Evolutionary conservation across 192 early-diverging fungal species (phyloP), one percentile per base, ranked within the genome.

Genomic region (Backusella psychrophila): DNA sequence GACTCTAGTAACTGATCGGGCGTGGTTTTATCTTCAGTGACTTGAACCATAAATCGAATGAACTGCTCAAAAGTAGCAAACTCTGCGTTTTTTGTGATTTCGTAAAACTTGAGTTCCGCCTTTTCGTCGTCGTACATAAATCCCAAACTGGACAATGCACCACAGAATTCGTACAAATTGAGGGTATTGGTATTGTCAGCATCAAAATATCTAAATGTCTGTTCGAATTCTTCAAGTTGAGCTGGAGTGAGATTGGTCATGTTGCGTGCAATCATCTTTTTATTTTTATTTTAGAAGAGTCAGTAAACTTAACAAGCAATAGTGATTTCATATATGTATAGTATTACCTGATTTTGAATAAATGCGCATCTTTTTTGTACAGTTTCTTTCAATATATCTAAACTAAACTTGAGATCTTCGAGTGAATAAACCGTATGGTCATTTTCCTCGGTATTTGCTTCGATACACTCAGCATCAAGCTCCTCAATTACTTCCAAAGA

Each of bases 171-270:
- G 49, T 85, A 82, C 15, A 85, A 82, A 41, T 84, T 86, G 17
- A 98, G 84, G 26, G 90, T 91, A 76, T 98, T 98, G 74, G 87
- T 87, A 65, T 88, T 83, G 82, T 97, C 95, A 66, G 87, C 94
- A 83, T 97, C 96, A 91, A 97, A 97, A 84, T 94, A 89, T 36
- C 93, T 87, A 89, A 98, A 98, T 0, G 95, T 94, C 73, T 90
- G 83, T 77, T 95, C 93, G 75, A 95, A 97, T 82, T 97, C 94
- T 78, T 98, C 97, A 23, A 98, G 80, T 75, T 97, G 97, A 31
- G 89, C 90, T 1, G 97, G 94, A 21, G 96, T 97, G 81, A 98
- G 84, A 75, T 97, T 97, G 72, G 95, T 95, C 89, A 94, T 93
- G 73, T 91, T 93, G 63, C 97, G 89, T 42, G 95, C 95, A 21